Evolutionary conservation across 2,329 filamentous ascomycete genomes (phyloP).

Genomic region (Fusarium sp.): DNA sequence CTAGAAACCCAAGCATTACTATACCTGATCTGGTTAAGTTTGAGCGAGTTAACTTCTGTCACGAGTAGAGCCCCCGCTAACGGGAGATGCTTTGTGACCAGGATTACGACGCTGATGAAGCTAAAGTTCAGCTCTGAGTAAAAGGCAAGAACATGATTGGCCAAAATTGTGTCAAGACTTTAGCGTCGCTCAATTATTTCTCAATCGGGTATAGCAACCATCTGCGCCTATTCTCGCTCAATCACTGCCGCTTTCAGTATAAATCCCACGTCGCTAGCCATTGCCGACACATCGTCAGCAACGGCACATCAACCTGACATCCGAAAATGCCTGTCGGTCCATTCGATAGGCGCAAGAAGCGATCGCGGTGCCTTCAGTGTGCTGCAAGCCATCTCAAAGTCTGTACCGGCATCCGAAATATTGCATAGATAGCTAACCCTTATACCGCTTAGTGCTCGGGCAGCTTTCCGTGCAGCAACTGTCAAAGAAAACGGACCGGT

Average conservation of each 20-base stretch:
- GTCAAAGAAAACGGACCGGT: constrained; percentile 38
- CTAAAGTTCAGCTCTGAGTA: background rate
- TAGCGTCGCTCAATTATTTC: constrained; percentile 43
- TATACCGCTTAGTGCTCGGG: constrained; percentile 49
- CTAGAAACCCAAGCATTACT: background rate
- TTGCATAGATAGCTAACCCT: background rate
- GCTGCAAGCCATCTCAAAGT: constrained; percentile 52
- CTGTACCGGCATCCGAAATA: background rate
- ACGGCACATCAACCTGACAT: background rate
- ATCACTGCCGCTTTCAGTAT: constrained; percentile 34
- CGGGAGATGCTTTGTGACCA: background rate
- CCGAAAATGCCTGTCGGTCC: constrained; percentile 48
- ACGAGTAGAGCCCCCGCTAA: background rate
- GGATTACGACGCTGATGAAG: background rate
- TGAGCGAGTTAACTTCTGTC: constrained; percentile 11
- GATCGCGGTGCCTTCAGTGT: constrained; percentile 49
- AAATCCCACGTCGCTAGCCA: constrained; percentile 8
- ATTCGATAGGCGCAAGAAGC: constrained; percentile 50
- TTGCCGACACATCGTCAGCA: background rate
- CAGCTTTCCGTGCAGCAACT: constrained; percentile 47
- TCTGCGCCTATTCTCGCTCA: constrained; percentile 22
- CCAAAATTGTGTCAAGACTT: fast-evolving
- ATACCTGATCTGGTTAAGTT: constrained; percentile 17
- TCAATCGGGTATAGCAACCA: constrained; percentile 26
- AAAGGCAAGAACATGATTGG: constrained; percentile 6